Evolutionary conservation across 2,329 filamentous ascomycete species (phyloP).

Genomic region (Beauveria sp.): DNA sequence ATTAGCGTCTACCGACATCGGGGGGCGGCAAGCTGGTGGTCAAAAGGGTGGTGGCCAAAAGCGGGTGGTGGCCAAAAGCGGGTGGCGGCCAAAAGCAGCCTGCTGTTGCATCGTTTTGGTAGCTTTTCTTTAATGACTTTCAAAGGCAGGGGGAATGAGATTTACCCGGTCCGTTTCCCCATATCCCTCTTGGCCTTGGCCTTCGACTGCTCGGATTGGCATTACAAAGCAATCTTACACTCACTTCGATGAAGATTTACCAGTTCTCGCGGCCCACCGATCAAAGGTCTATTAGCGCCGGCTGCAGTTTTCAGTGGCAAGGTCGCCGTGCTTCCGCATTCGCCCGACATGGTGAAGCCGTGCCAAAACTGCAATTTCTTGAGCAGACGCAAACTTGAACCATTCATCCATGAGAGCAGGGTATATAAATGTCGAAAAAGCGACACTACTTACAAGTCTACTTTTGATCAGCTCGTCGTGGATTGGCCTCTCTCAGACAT

Average conservation of each 20-base stretch:
- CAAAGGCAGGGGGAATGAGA: not conserved
- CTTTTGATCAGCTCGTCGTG: no score
- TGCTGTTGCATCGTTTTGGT: not conserved
- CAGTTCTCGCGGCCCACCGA: not conserved
- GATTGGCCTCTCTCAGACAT: no score
- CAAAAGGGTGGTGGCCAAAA: not conserved
- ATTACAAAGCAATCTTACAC: not conserved
- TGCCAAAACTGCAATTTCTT: not conserved
- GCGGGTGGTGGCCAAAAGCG: not conserved
- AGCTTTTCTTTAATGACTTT: not conserved
- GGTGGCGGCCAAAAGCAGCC: not conserved
- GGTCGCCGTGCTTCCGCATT: not conserved
- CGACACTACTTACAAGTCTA: no score
- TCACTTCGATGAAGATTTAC: no score
- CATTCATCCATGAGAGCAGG: not conserved
- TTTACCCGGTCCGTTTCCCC: not conserved
- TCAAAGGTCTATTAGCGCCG: not conserved
- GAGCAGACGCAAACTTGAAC: not conserved
- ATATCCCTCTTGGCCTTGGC: not conserved
- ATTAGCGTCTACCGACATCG: slow-evolving; percentile 5
- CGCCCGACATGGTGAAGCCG: not conserved
- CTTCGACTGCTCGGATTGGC: not conserved
- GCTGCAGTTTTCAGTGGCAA: not conserved
- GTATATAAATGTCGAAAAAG: no score
- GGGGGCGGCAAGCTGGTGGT: not conserved